phyloP scores from a whole-genome alignment of 768 basidiomycete species.

The Rhodotorula babjevae region DNA sequence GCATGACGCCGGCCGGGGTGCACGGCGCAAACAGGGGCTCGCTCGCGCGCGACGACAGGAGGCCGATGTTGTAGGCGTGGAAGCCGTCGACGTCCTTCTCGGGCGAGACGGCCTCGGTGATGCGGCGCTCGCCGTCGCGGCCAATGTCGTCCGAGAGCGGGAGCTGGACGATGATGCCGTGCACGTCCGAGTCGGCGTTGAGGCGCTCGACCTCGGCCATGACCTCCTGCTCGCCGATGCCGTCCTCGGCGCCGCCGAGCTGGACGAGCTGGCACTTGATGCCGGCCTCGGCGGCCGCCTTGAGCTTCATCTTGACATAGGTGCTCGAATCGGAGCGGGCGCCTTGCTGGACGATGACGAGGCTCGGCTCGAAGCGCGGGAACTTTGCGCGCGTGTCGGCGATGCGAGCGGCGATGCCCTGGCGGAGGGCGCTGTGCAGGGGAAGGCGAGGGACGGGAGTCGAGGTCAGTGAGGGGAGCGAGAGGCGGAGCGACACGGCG shows the following conservation, averaged over 20 bases:
- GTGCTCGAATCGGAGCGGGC: slow-evolving; percentile 80
- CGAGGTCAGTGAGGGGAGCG: background rate
- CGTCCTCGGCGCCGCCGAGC: slow-evolving; percentile 44
- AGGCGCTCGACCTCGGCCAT: slow-evolving; percentile 71
- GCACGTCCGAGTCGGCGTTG: slow-evolving; percentile 73
- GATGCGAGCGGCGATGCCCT: slow-evolving; percentile 50
- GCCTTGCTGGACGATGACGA: slow-evolving; percentile 91
- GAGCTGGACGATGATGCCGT: slow-evolving; percentile 90
- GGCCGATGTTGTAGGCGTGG: slow-evolving; percentile 97
- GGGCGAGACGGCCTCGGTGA: slow-evolving; percentile 91
- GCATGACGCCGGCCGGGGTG: slow-evolving; percentile 88
- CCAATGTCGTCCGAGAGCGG: slow-evolving; percentile 80
- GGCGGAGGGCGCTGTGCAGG: slow-evolving; percentile 21
- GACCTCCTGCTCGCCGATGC: slow-evolving; percentile 34
- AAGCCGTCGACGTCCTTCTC: slow-evolving; percentile 98
- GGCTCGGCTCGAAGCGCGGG: slow-evolving; percentile 84
- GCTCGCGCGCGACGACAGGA: slow-evolving; percentile 82
- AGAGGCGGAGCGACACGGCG: too few species aligned
- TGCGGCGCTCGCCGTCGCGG: slow-evolving; percentile 73
- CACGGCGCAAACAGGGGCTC: slow-evolving; percentile 88
- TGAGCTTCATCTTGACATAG: slow-evolving; percentile 96
- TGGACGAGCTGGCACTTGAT: slow-evolving; percentile 76
- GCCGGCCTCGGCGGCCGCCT: slow-evolving; percentile 89
- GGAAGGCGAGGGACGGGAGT: background rate
- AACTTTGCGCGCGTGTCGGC: slow-evolving; percentile 59